Conservation (phyloP, 805 yeast genomes). For the Myxozyma neglecta region DNA sequence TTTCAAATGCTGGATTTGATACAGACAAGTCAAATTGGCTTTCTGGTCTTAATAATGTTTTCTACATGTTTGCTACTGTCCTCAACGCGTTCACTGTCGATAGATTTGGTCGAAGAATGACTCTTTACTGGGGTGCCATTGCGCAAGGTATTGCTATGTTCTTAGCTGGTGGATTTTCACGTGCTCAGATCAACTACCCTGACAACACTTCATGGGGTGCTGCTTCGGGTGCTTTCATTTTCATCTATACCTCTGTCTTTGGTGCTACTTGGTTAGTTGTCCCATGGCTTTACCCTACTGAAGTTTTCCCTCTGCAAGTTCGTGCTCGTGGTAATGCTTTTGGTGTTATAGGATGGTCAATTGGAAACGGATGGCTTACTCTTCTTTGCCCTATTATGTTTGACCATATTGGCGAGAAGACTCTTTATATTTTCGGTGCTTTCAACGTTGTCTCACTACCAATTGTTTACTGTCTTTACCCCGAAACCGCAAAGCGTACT, state of each 20-base stretch:
- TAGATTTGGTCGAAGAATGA: conserved; percentile 51
- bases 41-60: conserved; percentile 50
- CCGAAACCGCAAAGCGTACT: conserved; percentile 60
- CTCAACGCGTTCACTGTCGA: conserved; percentile 60
- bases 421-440: conserved; percentile 40
- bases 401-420: conserved; percentile 37
- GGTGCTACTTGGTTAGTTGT: conserved; percentile 39
- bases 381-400: conserved; percentile 41
- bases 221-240: conserved; percentile 41
- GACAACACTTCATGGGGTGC: conserved; percentile 40
- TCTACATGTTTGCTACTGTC: conserved; percentile 44
- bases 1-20: conserved; percentile 40
- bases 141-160: conserved; percentile 46
- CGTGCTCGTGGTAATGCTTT: conserved; percentile 39
- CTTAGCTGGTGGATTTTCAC: conserved; percentile 44
- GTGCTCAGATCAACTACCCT: conserved; percentile 36
- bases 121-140: conserved; percentile 33
- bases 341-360: conserved; percentile 28
- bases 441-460: conserved; percentile 35
- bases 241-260: conserved; percentile 42
- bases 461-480: conserved; percentile 54
- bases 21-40: conserved; percentile 46
- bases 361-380: conserved; percentile 42
- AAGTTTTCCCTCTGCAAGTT: conserved; percentile 37
- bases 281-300: conserved; percentile 39